A percentile compares a stretch with the other conserved stretches of the same genome.
Conservation (phyloP, 164 flowering plant species). For the Macadamia integrifolia region DNA sequence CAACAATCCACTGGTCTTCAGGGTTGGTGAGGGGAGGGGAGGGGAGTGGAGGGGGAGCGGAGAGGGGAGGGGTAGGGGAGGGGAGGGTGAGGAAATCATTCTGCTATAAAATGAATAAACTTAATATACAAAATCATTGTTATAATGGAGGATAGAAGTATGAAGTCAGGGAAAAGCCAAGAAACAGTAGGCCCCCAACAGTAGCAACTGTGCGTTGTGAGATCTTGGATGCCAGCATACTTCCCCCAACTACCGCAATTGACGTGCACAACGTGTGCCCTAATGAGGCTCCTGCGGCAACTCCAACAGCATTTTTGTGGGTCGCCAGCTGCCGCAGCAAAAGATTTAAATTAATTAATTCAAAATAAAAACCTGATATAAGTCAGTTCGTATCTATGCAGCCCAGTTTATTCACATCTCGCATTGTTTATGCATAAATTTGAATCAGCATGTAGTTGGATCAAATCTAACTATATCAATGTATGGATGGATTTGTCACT, state of each 20-base stretch:
- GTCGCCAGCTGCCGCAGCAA: constrained; percentile 73
- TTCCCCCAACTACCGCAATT: constrained; percentile 94
- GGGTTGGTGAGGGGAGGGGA: background rate
- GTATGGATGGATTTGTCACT: too few species aligned
- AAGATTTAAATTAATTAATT: constrained; percentile 1
- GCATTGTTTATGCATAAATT: too few species aligned
- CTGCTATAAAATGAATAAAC: constrained; percentile 18
- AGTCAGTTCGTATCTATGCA: too few species aligned
- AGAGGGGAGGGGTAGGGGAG: background rate
- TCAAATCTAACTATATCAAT: too few species aligned
- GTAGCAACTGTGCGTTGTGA: constrained; percentile 95
- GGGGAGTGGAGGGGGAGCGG: background rate
- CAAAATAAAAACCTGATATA: too few species aligned
- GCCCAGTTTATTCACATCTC: too few species aligned
- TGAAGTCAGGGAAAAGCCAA: constrained; percentile 87
- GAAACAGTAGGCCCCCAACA: constrained; percentile 89
- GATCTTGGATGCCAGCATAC: constrained; percentile 98
- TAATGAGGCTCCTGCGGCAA: constrained; percentile 81
- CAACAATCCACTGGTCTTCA: background rate
- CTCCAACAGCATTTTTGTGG: constrained; percentile 96
- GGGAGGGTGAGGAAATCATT: background rate
- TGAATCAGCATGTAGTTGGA: too few species aligned
- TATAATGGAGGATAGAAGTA: constrained; percentile 93
- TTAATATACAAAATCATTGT: constrained; percentile 13
- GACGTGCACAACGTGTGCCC: constrained; percentile 98